These are phyloP conservation scores for Geosmithia flava DNA, from an alignment of 2,329 filamentous ascomycete genomes.

Conservation along the genomic window DNA sequence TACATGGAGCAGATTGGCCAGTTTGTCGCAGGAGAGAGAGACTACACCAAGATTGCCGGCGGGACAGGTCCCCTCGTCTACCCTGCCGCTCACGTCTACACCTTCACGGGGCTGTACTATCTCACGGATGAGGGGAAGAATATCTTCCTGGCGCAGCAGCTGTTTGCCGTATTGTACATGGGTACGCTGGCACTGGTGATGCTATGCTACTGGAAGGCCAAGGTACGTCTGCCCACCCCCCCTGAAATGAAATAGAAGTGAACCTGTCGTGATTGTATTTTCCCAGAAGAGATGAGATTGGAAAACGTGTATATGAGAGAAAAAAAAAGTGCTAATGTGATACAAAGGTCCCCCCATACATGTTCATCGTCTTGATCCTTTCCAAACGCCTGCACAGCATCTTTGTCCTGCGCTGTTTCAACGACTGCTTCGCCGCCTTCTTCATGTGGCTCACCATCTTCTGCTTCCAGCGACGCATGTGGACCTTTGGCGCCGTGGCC, in stretches of 20 bases:
- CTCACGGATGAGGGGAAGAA: conserved; percentile 66
- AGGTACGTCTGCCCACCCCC: conserved; percentile 30
- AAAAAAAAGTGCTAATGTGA: background rate
- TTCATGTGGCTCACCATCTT: conserved; percentile 77
- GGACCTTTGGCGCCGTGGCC: conserved; percentile 58
- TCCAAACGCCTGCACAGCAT: conserved; percentile 92
- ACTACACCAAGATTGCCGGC: conserved; percentile 78
- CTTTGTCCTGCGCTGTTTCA: conserved; percentile 86
- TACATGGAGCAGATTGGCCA: conserved; percentile 91
- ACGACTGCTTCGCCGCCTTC: conserved; percentile 80
- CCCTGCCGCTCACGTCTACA: conserved; percentile 86
- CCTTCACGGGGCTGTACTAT: conserved; percentile 68
- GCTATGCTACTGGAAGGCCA: conserved; percentile 65
- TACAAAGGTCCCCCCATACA: conserved; percentile 64
- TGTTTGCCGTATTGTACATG: conserved; percentile 76
- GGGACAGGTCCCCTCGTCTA: conserved; percentile 91
- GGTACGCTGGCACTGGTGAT: conserved; percentile 64
- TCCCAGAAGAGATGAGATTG: background rate
- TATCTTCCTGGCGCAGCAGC: conserved; percentile 67
- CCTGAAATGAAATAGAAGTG: too few species aligned
- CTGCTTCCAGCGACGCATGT: conserved; percentile 61
- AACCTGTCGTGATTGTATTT: too few species aligned
- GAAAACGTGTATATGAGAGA: background rate
- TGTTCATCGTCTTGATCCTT: conserved; percentile 73
- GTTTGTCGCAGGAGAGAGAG: conserved; percentile 71